Base-by-base conservation (phyloP, 345 rosid species). In the Physaria fendleri region DNA sequence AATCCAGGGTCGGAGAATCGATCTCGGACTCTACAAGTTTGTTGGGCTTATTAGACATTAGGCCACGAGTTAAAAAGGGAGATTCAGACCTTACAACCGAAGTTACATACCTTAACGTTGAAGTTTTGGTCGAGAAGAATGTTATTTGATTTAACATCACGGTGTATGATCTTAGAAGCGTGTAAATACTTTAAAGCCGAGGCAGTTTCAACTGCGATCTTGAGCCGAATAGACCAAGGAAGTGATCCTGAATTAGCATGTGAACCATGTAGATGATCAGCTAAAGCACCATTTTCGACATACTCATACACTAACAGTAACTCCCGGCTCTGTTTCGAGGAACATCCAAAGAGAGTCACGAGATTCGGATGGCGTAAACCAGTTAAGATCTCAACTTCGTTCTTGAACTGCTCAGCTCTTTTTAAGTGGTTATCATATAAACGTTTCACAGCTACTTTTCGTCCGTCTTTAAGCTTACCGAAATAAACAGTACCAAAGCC, bases 131-230 rank as follows among this genome's bases (percentile, higher is more conserved):
- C n/a, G n/a, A 92, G 85, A 49, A 92, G 98, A 52, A 92, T 92
- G 62, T 92, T 92, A 77, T 77, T 80, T 49, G 98, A 75, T 55
- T 88, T 92, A 61, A 92, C 93, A 47, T 92, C 98, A 9, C 98
- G 95, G 67, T 92, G 98, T 23, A 88, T 77, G 33, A 83, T 80
- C 22, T 75, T 76, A 15, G 87, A 77, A 13, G 85, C 83, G 59
- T 92, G 96, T 45, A 92, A 95, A 73, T 86, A 92, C 11, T 73
- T 68, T 60, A 92, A 52, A 5, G 96, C 96, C 47, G 59, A 45
- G 15, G 95, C 95, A 5, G 98, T 92, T 71, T 92, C 96, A 1
- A 82, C 43, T n/a, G 96, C 96, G 34, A 92, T 86, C 15, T 88
- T 78, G 47, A 92, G 66, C 23, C 96, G 76, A 1, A 51, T 81